A percentile compares a stretch with the other conserved stretches of the same genome.
phyloP scores from a whole-genome alignment of 1,139 yeast genomes.

The Taphrina betulina region DNA sequence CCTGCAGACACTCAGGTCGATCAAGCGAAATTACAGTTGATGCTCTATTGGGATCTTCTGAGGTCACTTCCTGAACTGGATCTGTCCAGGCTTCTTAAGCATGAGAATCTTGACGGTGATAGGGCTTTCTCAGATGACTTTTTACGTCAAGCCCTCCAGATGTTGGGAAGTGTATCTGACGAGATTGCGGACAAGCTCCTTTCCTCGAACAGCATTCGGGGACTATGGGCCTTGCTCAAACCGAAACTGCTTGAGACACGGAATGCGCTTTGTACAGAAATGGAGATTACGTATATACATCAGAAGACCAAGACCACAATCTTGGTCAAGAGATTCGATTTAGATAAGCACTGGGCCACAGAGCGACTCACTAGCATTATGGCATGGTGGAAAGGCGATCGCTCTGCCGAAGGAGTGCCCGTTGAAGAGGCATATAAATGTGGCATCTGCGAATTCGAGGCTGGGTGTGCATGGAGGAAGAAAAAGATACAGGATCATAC shows the following conservation, averaged over 20 bases:
- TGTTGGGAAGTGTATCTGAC: constrained; percentile 16
- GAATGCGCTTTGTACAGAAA: constrained; percentile 13
- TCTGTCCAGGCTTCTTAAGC: constrained; percentile 11
- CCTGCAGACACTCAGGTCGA: constrained; percentile 35
- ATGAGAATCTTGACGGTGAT: constrained; percentile 19
- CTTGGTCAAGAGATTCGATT: constrained; percentile 35
- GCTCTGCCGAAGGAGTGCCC: constrained; percentile 39
- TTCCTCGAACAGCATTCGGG: constrained; percentile 27
- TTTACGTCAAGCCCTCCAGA: constrained; percentile 26
- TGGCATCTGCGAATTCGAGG: constrained; percentile 35
- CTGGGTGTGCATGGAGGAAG: constrained; percentile 36
- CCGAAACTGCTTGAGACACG: constrained; percentile 25
- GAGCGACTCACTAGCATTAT: constrained; percentile 13
- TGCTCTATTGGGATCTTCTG: constrained; percentile 36
- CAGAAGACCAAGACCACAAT: constrained; percentile 34
- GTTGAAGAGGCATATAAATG: constrained; percentile 38
- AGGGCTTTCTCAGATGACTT: constrained; percentile 32
- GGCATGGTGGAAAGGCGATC: constrained; percentile 37
- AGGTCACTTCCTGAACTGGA: constrained; percentile 35
- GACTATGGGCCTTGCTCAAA: constrained; percentile 33
- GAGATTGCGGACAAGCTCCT: background rate
- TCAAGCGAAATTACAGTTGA: constrained; percentile 35
- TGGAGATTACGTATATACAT: constrained; percentile 35
- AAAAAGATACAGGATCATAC: constrained; percentile 34
- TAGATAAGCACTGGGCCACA: constrained; percentile 27